phyloP scores from a whole-genome alignment of 2,329 filamentous ascomycete species.

The Penicillium sp. region DNA sequence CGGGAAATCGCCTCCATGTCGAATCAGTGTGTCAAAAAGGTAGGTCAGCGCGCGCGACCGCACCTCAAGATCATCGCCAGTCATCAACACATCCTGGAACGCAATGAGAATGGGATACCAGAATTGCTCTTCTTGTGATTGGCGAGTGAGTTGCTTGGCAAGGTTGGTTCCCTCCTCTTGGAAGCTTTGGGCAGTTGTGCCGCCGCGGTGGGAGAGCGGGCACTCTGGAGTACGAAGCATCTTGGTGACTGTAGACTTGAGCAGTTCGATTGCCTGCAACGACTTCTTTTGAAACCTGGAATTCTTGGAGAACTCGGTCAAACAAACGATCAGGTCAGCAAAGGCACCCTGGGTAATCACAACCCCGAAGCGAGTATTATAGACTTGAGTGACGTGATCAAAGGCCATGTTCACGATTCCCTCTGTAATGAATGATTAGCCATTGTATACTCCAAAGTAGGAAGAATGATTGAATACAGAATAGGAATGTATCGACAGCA shows the following conservation, averaged over 20 bases:
- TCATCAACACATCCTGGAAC: slow-evolving; percentile 99
- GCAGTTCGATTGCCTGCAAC: slow-evolving; percentile 87
- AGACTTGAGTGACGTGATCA: slow-evolving; percentile 94
- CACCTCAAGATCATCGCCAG: slow-evolving; percentile 95
- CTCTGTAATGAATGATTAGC: slow-evolving; percentile 56
- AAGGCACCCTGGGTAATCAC: slow-evolving; percentile 97
- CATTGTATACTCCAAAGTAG: background rate
- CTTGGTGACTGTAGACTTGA: slow-evolving; percentile 90
- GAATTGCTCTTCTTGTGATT: slow-evolving; percentile 93
- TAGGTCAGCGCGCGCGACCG: slow-evolving; percentile 86
- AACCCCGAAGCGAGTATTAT: slow-evolving; percentile 91
- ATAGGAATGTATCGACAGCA: background rate
- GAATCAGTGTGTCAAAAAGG: slow-evolving; percentile 90
- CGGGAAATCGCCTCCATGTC: slow-evolving; percentile 88
- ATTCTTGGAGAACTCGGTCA: slow-evolving; percentile 99
- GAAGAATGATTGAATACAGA: background rate
- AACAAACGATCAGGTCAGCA: slow-evolving; percentile 90
- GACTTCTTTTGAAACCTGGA: slow-evolving; percentile 99
- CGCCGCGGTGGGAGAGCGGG: slow-evolving; percentile 71
- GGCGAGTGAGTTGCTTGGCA: slow-evolving; percentile 68
- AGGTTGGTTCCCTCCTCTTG: slow-evolving; percentile 50
- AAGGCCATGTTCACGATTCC: slow-evolving; percentile 95
- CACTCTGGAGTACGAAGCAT: slow-evolving; percentile 97
- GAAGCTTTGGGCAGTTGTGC: slow-evolving; percentile 46
- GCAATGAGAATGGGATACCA: slow-evolving; percentile 99